phyloP scores from a whole-genome alignment of 2,329 filamentous ascomycete genomes.

The Canariomyces notabilis region DNA sequence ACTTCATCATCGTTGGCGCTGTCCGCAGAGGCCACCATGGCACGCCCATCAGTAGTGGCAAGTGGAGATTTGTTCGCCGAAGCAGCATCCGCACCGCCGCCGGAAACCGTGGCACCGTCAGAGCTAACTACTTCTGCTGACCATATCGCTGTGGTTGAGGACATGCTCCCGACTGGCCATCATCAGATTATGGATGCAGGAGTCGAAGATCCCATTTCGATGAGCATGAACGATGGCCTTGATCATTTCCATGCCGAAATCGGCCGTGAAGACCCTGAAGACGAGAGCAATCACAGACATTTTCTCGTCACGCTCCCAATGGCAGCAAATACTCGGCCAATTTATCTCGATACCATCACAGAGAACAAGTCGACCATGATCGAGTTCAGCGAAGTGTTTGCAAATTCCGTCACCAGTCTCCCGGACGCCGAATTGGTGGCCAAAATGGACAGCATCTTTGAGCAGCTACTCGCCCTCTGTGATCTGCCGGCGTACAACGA shows the following conservation, averaged over 20 bases:
- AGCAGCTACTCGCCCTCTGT: conserved; percentile 48
- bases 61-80: neutral
- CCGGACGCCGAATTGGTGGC: conserved; percentile 38
- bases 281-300: conserved; percentile 23
- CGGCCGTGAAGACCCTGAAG: conserved; percentile 11
- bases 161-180: conserved; percentile 4
- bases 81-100: conserved; percentile 4
- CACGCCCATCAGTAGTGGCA: neutral
- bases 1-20: conserved; percentile 14
- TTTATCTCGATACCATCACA: conserved; percentile 47
- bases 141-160: neutral
- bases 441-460: conserved; percentile 49
- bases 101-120: conserved; percentile 21
- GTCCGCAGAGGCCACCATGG: conserved; percentile 4
- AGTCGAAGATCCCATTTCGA: neutral
- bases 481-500: conserved; percentile 52
- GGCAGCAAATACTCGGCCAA: conserved; percentile 45
- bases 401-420: conserved; percentile 33
- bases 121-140: conserved; percentile 19
- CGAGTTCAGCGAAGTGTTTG: conserved; percentile 42
- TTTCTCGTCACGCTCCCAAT: conserved; percentile 54
- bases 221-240: neutral
- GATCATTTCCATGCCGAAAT: neutral
- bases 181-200: conserved; percentile 4
- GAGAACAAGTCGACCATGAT: conserved; percentile 41